Conservation (phyloP, 148 eudicot species). For the Polygonum aviculare region DNA sequence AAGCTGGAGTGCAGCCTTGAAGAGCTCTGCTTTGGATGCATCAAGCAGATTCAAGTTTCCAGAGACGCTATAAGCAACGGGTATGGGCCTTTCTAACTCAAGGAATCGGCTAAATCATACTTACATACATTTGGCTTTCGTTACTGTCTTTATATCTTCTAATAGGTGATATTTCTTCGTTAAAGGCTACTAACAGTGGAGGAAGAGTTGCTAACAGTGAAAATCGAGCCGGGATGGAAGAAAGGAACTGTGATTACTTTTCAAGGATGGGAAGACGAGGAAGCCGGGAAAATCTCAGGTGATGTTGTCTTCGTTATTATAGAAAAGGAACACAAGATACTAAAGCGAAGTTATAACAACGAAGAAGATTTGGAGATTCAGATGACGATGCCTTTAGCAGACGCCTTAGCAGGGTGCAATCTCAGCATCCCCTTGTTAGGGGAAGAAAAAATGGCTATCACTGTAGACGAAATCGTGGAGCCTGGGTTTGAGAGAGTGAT, state of each 20-base stretch:
- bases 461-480: not conserved
- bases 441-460: not conserved
- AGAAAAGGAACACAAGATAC: not conserved
- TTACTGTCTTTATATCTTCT: not conserved
- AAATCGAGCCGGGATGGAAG: slow-evolving; percentile 12
- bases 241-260: slow-evolving; percentile 8
- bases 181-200: not conserved
- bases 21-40: slow-evolving; percentile 12
- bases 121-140: not conserved
- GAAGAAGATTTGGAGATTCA: slow-evolving; percentile 12
- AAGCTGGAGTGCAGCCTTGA: slow-evolving; percentile 7
- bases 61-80: slow-evolving; percentile 12
- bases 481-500: slow-evolving; percentile 13
- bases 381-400: not conserved
- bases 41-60: slow-evolving; percentile 6
- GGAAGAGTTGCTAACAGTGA: slow-evolving; percentile 14
- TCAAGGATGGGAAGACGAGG: not conserved
- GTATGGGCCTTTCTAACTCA: not conserved
- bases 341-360: not conserved
- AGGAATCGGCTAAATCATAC: no score
- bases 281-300: slow-evolving; percentile 5
- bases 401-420: slow-evolving; percentile 7
- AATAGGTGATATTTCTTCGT: not conserved
- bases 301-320: slow-evolving; percentile 8
- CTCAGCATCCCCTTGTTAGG: slow-evolving; percentile 9